Evolutionary conservation across 1,284 basidiomycete species (phyloP), one percentile per base, ranked within the genome.

Genomic region (Coniferiporia sulphurascens): DNA sequence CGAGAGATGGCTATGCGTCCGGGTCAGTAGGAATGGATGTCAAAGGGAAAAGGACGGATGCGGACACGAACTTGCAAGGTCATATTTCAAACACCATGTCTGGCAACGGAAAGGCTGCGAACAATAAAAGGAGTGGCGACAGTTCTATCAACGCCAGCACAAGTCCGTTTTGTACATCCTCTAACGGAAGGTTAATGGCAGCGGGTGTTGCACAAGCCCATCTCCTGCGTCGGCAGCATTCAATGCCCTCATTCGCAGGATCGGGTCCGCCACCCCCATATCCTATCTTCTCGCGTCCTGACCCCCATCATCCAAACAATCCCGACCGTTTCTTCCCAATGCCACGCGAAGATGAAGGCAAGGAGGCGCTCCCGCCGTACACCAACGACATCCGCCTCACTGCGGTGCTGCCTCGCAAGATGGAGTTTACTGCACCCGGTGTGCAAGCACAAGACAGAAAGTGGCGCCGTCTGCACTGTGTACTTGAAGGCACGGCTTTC

Each of bases 401-500:
- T 53, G 93, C 90, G 1, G 83, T 89, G 62, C 82, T 99, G 76
- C 89, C 91, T 4, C 85, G 93, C 55, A 99, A 99, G 80, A 86
- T 96, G 87, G 96, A 99, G 77, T 98, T 99, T 70, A 77, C 74
- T 1, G 76, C 82, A 13, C 93, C 95, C 0, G 93, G 93, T 8
- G 78, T 93, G 2, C 93, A 96, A 70, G 87, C 95, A 15, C 85
- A 81, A 69, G 94, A 98, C 69, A 81, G 97, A 41, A 92, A 92
- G 68, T 99, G 96, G 96, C 85, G 89, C 65, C 80, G 91, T 55
- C 84, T 89, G 62, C 83, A 96, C 68, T 92, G 94, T 71, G 92
- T 97, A 64, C 74, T 99, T 45, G 93, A 98, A 69, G 97, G 96
- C 44, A 99, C 96, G 4, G 80, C 81, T 64, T 86, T 99, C 69